Evolutionary conservation across 306 rosid species (phyloP).

Genomic region (Leucaena leucocephala): DNA sequence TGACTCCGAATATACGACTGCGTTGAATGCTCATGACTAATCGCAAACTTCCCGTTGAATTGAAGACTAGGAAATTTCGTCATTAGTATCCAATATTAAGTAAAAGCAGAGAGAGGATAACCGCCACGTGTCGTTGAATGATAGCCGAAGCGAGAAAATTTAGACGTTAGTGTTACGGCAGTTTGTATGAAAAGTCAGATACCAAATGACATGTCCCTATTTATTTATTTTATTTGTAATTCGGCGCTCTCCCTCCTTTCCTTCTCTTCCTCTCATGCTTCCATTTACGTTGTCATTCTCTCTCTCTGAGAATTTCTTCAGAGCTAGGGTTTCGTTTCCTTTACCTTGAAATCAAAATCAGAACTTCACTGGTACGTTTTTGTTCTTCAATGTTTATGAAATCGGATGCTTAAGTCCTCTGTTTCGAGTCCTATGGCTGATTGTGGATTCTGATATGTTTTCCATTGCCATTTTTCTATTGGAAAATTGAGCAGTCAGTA

Average conservation of each 20-base stretch:
- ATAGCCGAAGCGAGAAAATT: constrained; percentile 5
- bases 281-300: constrained; percentile 31
- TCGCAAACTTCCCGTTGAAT: constrained; percentile 48
- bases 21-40: constrained; percentile 18
- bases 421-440: constrained; percentile 28
- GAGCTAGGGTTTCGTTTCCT: constrained; percentile 67
- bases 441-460: constrained; percentile 1
- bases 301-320: constrained; percentile 44
- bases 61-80: constrained; percentile 50
- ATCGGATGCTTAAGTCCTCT: constrained; percentile 18
- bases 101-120: constrained; percentile 10
- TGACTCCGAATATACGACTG: constrained; percentile 25
- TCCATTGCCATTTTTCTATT: constrained; percentile 6
- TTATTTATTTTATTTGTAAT: constrained; percentile 43
- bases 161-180: constrained; percentile 55
- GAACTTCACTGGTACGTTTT: constrained; percentile 57
- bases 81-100: constrained; percentile 17
- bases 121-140: constrained; percentile 49
- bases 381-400: not conserved
- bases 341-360: constrained; percentile 51
- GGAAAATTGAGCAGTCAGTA: constrained; percentile 21
- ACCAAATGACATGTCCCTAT: constrained; percentile 60
- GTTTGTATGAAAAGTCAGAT: constrained; percentile 32
- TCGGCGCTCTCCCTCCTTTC: constrained; percentile 43
- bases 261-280: constrained; percentile 25